These are phyloP conservation scores for Lachnellula willkommii DNA, from an alignment of 2,329 filamentous ascomycete species.

Conservation along the genomic window DNA sequence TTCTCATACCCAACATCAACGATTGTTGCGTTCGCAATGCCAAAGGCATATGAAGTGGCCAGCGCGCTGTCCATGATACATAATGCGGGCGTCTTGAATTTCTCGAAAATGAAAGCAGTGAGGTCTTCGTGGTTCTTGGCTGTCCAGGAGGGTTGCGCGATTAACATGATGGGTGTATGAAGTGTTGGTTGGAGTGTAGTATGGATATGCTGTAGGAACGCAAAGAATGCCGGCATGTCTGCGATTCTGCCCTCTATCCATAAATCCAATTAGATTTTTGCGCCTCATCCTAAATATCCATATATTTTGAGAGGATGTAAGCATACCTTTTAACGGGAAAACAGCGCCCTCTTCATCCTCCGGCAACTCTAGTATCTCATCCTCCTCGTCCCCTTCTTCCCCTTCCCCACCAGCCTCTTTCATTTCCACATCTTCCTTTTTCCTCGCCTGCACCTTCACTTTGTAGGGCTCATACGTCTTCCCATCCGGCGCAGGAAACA, in stretches of 20 bases:
- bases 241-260: slow-evolving; percentile 68
- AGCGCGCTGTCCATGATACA: slow-evolving; percentile 85
- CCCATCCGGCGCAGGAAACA: slow-evolving; percentile 76
- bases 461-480: slow-evolving; percentile 79
- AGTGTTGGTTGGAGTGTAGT: slow-evolving; percentile 83
- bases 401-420: slow-evolving; percentile 26
- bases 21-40: slow-evolving; percentile 70
- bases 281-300: not conserved
- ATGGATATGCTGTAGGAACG: slow-evolving; percentile 88
- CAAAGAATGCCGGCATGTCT: slow-evolving; percentile 89
- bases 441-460: slow-evolving; percentile 68
- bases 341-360: slow-evolving; percentile 84
- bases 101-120: slow-evolving; percentile 93
- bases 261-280: slow-evolving; percentile 8
- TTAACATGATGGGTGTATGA: slow-evolving; percentile 88
- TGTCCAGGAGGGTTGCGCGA: slow-evolving; percentile 87
- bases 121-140: slow-evolving; percentile 80
- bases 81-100: slow-evolving; percentile 89
- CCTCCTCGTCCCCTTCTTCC: slow-evolving; percentile 40
- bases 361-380: slow-evolving; percentile 82
- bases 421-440: slow-evolving; percentile 41
- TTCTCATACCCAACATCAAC: slow-evolving; percentile 90
- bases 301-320: slow-evolving; percentile 1
- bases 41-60: slow-evolving; percentile 79
- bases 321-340: slow-evolving; percentile 66